Percentiles rank a stretch among this genome's conserved stretches.
Conservation (phyloP, 768 basidiomycete genomes). For the Psilocybe sp. region DNA sequence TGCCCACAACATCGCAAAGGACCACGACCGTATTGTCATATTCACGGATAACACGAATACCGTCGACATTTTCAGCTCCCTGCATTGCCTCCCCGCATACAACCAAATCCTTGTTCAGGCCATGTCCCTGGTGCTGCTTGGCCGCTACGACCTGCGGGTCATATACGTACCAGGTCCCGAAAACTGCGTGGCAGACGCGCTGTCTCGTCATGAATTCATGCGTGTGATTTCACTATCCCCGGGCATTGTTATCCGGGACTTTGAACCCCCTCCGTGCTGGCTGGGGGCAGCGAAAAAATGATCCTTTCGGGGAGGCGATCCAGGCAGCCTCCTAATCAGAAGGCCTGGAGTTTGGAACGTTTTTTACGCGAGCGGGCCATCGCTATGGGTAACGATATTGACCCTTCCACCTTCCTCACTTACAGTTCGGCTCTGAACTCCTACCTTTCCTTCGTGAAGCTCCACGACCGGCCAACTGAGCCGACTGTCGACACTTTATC, state of each 20-base stretch:
- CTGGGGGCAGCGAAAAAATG: too few relatives aligned
- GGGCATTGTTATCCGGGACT: too few relatives aligned
- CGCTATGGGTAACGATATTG: constrained; percentile 21
- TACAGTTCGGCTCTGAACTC: constrained; percentile 29
- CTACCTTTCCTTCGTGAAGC: constrained; percentile 22
- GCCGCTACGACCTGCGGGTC: too few relatives aligned
- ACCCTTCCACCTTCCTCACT: constrained; percentile 10
- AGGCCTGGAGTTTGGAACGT: constrained; percentile 32
- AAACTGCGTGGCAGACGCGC: too few relatives aligned
- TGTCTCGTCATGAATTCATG: too few relatives aligned
- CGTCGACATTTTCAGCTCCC: not conserved
- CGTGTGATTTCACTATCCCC: too few relatives aligned
- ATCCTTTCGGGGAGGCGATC: constrained; percentile 2
- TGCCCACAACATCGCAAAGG: not conserved
- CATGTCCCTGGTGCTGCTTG: too few relatives aligned
- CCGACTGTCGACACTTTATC: constrained; percentile 31
- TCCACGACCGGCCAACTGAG: constrained; percentile 22
- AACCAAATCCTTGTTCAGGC: too few relatives aligned
- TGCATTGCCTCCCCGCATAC: not conserved
- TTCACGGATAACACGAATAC: constrained; percentile 26
- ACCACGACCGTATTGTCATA: constrained; percentile 9
- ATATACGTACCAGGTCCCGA: too few relatives aligned
- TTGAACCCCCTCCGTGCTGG: too few relatives aligned
- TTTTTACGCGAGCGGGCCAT: constrained; percentile 25
- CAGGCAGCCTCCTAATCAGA: constrained; percentile 25